Percentiles rank a stretch among this genome's conserved stretches.
Conservation (phyloP, 306 rosid species). For the Vigna angularis region DNA sequence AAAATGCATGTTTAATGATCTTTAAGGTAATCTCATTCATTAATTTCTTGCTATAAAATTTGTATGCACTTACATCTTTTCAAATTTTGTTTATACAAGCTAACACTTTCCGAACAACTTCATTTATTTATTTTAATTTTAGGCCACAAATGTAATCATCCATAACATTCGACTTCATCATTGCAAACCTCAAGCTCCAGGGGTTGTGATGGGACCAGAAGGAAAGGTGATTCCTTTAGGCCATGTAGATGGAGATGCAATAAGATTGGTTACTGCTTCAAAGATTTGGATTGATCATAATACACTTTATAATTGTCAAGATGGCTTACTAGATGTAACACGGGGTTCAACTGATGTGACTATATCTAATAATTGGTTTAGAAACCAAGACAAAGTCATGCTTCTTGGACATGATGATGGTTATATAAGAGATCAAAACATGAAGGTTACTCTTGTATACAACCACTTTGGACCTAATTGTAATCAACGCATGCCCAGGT, state of each 20-base stretch:
- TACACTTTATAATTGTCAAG: too few species aligned
- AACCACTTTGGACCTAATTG: not conserved
- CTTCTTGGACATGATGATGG: not conserved
- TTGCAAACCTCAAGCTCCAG: not conserved
- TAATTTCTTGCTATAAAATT: too few species aligned
- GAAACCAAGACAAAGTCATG: not conserved
- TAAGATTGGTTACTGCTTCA: not conserved
- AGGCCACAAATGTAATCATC: not conserved
- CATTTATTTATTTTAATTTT: not conserved
- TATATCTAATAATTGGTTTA: not conserved
- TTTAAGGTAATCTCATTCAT: not conserved
- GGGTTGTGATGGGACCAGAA: not conserved
- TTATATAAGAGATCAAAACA: not conserved
- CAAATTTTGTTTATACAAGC: too few species aligned
- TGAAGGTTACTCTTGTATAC: not conserved
- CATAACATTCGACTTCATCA: not conserved
- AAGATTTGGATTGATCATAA: too few species aligned
- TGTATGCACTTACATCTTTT: too few species aligned
- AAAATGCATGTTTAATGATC: not conserved
- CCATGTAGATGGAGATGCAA: not conserved
- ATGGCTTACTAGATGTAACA: too few species aligned
- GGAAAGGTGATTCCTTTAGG: conserved; percentile 2
- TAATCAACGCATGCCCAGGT: not conserved
- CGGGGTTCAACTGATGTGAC: not conserved
- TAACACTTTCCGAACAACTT: too few species aligned